Evolutionary conservation across 257 asterid genomes (phyloP).

Genomic region (Scutellaria barbata): DNA sequence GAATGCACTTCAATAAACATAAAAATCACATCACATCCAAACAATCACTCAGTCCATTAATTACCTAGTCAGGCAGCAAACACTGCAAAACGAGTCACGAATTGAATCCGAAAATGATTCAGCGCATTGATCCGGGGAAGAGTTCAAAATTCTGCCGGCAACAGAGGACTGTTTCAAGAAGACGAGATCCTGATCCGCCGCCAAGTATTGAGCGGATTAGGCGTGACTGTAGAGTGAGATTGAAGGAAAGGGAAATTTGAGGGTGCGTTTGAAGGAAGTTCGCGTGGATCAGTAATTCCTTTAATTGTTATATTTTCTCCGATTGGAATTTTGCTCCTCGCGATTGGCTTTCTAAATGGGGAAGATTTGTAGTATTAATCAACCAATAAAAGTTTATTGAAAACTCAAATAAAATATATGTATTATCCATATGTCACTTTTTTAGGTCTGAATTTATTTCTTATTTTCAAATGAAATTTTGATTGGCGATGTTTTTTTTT

Average conservation of each 20-base stretch:
- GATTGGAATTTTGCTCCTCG: too few species aligned
- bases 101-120: conserved; percentile 5
- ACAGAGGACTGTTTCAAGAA: conserved; percentile 27
- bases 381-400: too few species aligned
- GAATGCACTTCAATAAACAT: conserved; percentile 20
- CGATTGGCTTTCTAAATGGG: too few species aligned
- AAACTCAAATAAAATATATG: too few species aligned
- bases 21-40: not conserved
- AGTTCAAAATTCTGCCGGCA: conserved; percentile 28
- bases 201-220: not conserved
- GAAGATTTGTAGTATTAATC: too few species aligned
- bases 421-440: too few species aligned
- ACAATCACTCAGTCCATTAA: conserved; percentile 1
- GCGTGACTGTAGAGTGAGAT: conserved; percentile 29
- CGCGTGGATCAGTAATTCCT: conserved; percentile 10
- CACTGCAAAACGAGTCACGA: conserved; percentile 12
- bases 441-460: too few species aligned
- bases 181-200: conserved; percentile 36
- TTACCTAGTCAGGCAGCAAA: conserved; percentile 23
- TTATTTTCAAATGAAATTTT: too few species aligned
- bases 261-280: conserved; percentile 34
- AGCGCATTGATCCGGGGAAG: conserved; percentile 22
- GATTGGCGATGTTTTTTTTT: too few species aligned
- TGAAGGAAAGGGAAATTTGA: conserved; percentile 35
- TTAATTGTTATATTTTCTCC: not conserved